Percentiles rank a stretch among this genome's conserved stretches.
phyloP scores from a whole-genome alignment of 2,329 filamentous ascomycete genomes.

The Fusarium concolor region DNA sequence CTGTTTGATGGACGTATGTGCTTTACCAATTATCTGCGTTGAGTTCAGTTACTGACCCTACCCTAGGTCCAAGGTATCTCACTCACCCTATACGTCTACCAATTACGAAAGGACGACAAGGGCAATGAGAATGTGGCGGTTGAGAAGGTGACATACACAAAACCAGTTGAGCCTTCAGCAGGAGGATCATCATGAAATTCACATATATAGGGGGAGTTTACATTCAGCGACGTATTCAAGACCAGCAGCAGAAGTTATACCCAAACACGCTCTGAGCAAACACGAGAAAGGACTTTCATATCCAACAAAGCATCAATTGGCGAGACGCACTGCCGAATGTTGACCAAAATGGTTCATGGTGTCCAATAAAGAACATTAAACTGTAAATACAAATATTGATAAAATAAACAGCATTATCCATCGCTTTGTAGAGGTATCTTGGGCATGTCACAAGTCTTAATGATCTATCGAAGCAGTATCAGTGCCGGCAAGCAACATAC shows the following conservation, averaged over 20 bases:
- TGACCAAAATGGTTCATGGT: constrained; percentile 36
- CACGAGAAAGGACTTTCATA: constrained; percentile 29
- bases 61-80: constrained; percentile 92
- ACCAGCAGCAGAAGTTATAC: constrained; percentile 44
- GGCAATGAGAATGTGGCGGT: constrained; percentile 84
- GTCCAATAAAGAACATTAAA: constrained; percentile 36
- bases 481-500: constrained; percentile 40
- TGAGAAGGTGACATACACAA: constrained; percentile 88
- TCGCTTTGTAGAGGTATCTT: constrained; percentile 53
- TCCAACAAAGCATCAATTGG: constrained; percentile 41
- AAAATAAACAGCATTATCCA: constrained; percentile 44
- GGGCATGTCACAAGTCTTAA: constrained; percentile 48
- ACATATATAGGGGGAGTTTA: constrained; percentile 16
- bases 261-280: constrained; percentile 37
- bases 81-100: constrained; percentile 94
- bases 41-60: constrained; percentile 36
- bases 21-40: background rate
- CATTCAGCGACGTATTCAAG: constrained; percentile 41
- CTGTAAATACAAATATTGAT: constrained; percentile 50
- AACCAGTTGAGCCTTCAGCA: constrained; percentile 71
- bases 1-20: constrained; percentile 95
- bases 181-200: constrained; percentile 58
- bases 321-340: constrained; percentile 26
- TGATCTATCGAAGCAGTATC: constrained; percentile 45
- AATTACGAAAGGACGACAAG: constrained; percentile 80